Evolutionary conservation across 345 rosid species (phyloP).

Genomic region (Citrus reticulata): DNA sequence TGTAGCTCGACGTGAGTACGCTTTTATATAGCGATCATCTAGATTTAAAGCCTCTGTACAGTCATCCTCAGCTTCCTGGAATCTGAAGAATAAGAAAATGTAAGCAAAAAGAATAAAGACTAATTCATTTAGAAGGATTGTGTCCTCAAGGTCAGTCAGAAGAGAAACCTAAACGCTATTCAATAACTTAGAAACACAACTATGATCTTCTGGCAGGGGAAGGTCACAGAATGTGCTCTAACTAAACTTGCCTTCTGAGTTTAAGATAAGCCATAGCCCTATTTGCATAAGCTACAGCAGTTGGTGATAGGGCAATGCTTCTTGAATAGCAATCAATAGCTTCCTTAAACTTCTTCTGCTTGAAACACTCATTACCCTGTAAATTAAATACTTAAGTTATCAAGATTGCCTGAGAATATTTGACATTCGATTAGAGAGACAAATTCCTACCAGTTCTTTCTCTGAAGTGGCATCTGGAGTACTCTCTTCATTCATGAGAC

Average conservation of each 20-base stretch:
- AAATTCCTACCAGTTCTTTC: conserved; percentile 62
- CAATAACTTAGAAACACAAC: background rate
- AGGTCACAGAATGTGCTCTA: background rate
- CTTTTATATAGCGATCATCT: conserved; percentile 87
- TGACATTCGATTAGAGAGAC: background rate
- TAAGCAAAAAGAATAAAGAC: background rate
- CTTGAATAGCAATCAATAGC: conserved; percentile 88
- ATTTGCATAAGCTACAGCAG: conserved; percentile 84
- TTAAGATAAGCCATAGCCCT: conserved; percentile 94
- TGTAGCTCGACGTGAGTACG: conserved; percentile 88
- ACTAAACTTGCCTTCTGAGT: conserved; percentile 49
- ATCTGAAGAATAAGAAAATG: conserved; percentile 36
- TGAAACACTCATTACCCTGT: conserved; percentile 84
- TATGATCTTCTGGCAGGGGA: background rate
- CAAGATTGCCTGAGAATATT: background rate
- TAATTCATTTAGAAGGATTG: background rate
- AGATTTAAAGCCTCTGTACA: conserved; percentile 90
- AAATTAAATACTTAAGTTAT: background rate
- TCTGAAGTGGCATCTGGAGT: conserved; percentile 70
- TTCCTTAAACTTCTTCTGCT: conserved; percentile 77
- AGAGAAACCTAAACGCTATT: background rate
- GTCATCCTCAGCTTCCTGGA: conserved; percentile 80
- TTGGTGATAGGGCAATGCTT: conserved; percentile 83
- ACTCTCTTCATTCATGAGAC: conserved; percentile 37
- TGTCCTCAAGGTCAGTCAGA: background rate